Percentiles rank a stretch among this genome's conserved stretches.
These are phyloP conservation scores for Colletotrichum shisoi DNA, from an alignment of 2,329 filamentous ascomycete species.

Conservation along the genomic window DNA sequence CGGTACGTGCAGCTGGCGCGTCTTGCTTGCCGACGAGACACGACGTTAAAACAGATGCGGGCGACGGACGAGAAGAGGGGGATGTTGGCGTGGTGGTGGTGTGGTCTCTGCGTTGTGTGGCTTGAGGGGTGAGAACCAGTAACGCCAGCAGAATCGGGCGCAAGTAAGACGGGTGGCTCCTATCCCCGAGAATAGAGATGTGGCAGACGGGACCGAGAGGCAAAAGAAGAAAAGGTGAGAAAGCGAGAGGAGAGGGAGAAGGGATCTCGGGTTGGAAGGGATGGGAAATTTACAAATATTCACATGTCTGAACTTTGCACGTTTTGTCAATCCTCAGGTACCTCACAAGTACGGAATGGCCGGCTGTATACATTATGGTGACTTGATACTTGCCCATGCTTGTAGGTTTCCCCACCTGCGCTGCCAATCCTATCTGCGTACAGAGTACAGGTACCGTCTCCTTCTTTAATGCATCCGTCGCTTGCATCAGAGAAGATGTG, in stretches of 20 bases:
- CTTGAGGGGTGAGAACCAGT: conserved; percentile 7
- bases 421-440: background rate
- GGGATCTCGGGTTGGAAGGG: background rate
- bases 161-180: background rate
- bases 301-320: conserved; percentile 28
- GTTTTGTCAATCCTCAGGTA: background rate
- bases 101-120: conserved; percentile 31
- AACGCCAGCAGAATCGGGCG: background rate
- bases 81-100: conserved; percentile 30
- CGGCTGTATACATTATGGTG: background rate
- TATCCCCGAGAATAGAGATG: background rate
- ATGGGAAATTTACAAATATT: conserved; percentile 24
- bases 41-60: conserved; percentile 29
- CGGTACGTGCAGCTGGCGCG: conserved; percentile 1
- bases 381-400: conserved; percentile 16
- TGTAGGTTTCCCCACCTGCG: background rate
- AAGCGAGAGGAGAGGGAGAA: conserved; percentile 7
- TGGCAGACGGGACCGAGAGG: background rate
- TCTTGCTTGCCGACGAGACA: conserved; percentile 11
- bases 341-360: background rate
- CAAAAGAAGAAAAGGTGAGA: conserved; percentile 1
- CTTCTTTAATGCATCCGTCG: background rate
- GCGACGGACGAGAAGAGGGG: conserved; percentile 27
- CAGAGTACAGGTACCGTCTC: background rate
- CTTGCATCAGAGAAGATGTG: background rate